Percentiles rank a stretch among this genome's conserved stretches.
Evolutionary conservation across 2,329 filamentous ascomycete species (phyloP).

Genomic region (Aureobasidium sp.): DNA sequence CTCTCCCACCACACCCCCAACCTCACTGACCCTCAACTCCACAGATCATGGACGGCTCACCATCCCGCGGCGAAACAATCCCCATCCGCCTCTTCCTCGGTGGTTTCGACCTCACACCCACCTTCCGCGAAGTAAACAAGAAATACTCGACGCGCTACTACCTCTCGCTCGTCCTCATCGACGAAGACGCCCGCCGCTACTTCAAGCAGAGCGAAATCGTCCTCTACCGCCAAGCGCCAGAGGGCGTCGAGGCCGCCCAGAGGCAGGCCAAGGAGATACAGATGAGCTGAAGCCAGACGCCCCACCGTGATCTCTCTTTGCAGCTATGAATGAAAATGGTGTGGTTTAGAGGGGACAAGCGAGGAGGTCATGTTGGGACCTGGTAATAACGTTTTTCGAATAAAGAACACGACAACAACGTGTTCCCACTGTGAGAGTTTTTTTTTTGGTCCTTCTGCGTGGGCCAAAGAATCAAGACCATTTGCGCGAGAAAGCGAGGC

Average conservation of each 20-base stretch:
- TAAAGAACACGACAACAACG: not conserved
- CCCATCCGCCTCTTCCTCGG: slow-evolving; percentile 95
- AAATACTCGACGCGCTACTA: slow-evolving; percentile 99
- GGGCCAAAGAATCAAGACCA: no score
- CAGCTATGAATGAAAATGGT: not conserved
- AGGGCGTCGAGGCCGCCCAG: slow-evolving; percentile 39
- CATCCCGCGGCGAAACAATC: slow-evolving; percentile 86
- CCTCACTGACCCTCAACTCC: slow-evolving; percentile 13
- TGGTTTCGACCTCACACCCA: slow-evolving; percentile 93
- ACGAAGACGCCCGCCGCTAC: slow-evolving; percentile 81
- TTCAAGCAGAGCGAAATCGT: slow-evolving; percentile 99
- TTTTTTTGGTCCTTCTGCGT: not conserved
- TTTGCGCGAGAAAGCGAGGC: not conserved
- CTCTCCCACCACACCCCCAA: not conserved
- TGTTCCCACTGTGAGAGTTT: not conserved
- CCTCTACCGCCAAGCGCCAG: slow-evolving; percentile 69
- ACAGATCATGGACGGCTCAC: slow-evolving; percentile 98
- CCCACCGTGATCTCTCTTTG: slow-evolving; percentile 9
- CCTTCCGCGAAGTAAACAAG: slow-evolving; percentile 99
- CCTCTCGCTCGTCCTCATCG: slow-evolving; percentile 65
- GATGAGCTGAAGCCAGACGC: slow-evolving; percentile 21
- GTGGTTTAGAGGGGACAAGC: not conserved
- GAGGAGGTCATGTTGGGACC: not conserved
- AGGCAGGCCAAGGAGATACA: slow-evolving; percentile 38
- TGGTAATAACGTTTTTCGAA: not conserved